Evolutionary conservation across 2,329 filamentous ascomycete species (phyloP), one percentile per base, ranked within the genome.

Genomic region (Coccinonectria pachysandricola): DNA sequence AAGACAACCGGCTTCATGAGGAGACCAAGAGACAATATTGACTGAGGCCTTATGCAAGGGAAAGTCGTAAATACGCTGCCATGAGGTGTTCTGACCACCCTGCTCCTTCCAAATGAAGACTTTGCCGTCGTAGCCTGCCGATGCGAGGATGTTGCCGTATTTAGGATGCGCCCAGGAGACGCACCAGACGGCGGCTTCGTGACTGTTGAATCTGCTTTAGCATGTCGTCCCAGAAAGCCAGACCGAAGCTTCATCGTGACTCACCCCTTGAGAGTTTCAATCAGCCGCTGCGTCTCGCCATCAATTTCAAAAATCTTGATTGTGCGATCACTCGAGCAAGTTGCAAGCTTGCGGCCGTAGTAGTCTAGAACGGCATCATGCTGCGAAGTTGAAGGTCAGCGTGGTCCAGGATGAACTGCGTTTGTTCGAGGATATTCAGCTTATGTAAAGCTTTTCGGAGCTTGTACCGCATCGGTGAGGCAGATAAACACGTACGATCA

Each of bases 221-320:
- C 33, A 13, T 34, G 23, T 21, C 25, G 14, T 8, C n/a, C n/a
- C n/a, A n/a, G n/a, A n/a, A n/a, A n/a, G n/a, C n/a, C n/a, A n/a
- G n/a, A n/a, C n/a, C n/a, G n/a, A n/a, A n/a, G n/a, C n/a, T n/a
- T n/a, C n/a, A n/a, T n/a, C 11, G 19, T 20, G 6, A 51, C 64
- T 49, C 71, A 92, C 85, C 88, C 88, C 62, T 93, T 94, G 41
- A 98, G 65, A 14, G 91, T 98, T 63, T 96, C 88, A 17, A 84
- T 73, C 45, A 96, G 64, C 39, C 83, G 75, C 60, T 98, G 88
- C 43, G 79, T 73, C 46, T 96, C 87, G 49, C 86, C 85, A 50
- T 96, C 88, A 30, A 98, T 80, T 60, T 98, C 91, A 53, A 95
- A 98, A 53, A 98, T 96, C 66, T 96, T 96, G 66, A 98, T 93